Evolutionary conservation across 768 basidiomycete genomes (phyloP), one percentile per base, ranked within the genome.

Genomic region (Panus rudis): DNA sequence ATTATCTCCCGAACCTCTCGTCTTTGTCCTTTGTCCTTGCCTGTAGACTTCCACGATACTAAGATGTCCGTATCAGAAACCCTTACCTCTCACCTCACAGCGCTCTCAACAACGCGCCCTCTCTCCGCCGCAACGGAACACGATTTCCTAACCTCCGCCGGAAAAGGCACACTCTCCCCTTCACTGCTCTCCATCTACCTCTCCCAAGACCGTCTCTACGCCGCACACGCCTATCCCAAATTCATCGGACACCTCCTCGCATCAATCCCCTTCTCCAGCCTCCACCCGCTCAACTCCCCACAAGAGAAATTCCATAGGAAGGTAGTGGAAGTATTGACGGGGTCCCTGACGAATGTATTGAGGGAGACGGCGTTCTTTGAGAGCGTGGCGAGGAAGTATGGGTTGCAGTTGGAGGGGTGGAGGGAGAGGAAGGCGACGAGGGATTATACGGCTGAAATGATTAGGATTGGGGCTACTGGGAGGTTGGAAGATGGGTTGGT

Each of bases 371-470:
- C 60, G 2, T 85, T 88, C 59, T 88, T 87, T 59, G 65, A 69
- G 39, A 63, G 70, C 7, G 73, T 71, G 1, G 73, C 77, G 0
- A 51, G 56, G 16, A 55, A 61, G 40, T 73, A 66, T 47, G 65
- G 57, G 1, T 61, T 88, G 38, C 58, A 72, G 38, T 46, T 80
- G 42, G 65, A 64, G 4, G 60, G 61, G 3, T 76, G 74, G 76
- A 62, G 45, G 22, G 75, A 78, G 50, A 63, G 76, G 41, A 78
- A 77, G 51, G 73, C 67, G 7, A 88, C 85, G 7, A 68, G 73
- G 49, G 75, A 80, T 44, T 87, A 86, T 50, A 78, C 81, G 2
- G 82, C 84, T 8, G 81, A 84, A 59, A 80, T 88, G 77, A 69
- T 69, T 3, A 68, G 77, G 5, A 62, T 79, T 2, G 68, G 69